Evolutionary conservation across 1,284 basidiomycete species (phyloP), one percentile per base, ranked within the genome.

Genomic region (Boletus nobilissimus): DNA sequence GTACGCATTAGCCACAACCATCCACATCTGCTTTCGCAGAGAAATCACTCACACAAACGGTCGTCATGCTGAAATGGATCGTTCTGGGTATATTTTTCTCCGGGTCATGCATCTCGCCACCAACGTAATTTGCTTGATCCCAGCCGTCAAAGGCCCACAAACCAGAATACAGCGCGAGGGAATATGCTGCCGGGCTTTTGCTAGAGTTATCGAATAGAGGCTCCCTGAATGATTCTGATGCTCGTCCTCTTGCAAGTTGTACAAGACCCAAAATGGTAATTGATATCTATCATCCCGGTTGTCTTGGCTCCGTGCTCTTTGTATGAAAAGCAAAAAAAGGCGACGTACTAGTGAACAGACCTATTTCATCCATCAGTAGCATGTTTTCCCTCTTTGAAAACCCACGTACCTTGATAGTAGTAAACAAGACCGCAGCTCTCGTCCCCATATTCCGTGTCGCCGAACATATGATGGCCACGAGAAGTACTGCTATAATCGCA

Each of bases 111-210:
- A 99, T 96, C 85, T 99, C 97, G 39, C 97, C 97, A 13, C 96
- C 96, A 8, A 99, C 96, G 81, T 95, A 99, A 85, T 97, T 94
- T 29, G 91, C 92, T 86, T 95, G 94, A 83, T 97, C 96, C 96
- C 97, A 99, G 0, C 97, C 97, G 84, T 97, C 97, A 82, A 96
- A 97, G 3, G 97, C 97, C 97, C 97, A 99, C 3, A 99, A 87
- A 1, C 97, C 97, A 22, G 96, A 98, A 87, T 99, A 99, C 8
- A 99, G 87, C 0, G 98, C 98, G 22, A 99, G 89, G 9, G 98
- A 97, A 86, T 97, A 99, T 7, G 93, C 89, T 7, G 96, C 94
- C 2, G 96, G 95, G 76, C 94, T 95, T 14, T 85, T 91, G 73
- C 94, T 95, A 8, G 96, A 94, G 5, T 92, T 94, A 14, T 89